These are phyloP conservation scores for Trichoderma afroharzianum DNA, from an alignment of 2,329 filamentous ascomycete genomes.

Conservation along the genomic window DNA sequence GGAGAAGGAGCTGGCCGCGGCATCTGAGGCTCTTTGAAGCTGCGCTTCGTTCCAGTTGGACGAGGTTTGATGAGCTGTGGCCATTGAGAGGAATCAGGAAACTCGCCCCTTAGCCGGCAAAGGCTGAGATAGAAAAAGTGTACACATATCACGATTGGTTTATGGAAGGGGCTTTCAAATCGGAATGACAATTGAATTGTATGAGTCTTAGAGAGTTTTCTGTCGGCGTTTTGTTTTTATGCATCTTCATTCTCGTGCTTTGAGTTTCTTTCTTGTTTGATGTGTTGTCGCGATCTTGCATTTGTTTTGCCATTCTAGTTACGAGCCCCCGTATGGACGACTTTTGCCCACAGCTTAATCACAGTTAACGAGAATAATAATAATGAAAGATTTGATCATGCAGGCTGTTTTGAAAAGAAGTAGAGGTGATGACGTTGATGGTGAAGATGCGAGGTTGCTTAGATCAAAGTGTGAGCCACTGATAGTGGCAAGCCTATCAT, in stretches of 20 bases:
- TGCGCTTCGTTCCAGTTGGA: slow-evolving; percentile 17
- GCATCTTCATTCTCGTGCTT: slow-evolving; percentile 19
- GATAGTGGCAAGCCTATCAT: no score
- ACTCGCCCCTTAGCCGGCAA: slow-evolving; percentile 19
- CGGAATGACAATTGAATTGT: slow-evolving; percentile 31
- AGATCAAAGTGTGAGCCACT: no score
- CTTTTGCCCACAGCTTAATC: neutral
- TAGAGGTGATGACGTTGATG: neutral
- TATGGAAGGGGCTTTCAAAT: slow-evolving; percentile 26
- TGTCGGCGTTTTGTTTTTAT: neutral
- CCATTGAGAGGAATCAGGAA: neutral
- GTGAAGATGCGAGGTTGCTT: no score
- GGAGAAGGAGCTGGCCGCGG: neutral
- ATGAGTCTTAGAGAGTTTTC: slow-evolving; percentile 18
- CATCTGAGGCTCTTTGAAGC: slow-evolving; percentile 15
- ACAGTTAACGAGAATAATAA: neutral
- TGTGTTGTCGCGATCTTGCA: neutral
- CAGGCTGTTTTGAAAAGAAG: neutral
- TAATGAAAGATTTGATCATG: neutral
- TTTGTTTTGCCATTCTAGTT: neutral
- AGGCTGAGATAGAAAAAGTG: slow-evolving; percentile 34
- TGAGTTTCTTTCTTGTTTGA: neutral
- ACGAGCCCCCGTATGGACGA: neutral
- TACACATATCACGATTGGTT: slow-evolving; percentile 41
- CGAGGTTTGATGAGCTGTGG: neutral